phyloP scores from a whole-genome alignment of 148 eudicot species.

The Chenopodium suecicum region DNA sequence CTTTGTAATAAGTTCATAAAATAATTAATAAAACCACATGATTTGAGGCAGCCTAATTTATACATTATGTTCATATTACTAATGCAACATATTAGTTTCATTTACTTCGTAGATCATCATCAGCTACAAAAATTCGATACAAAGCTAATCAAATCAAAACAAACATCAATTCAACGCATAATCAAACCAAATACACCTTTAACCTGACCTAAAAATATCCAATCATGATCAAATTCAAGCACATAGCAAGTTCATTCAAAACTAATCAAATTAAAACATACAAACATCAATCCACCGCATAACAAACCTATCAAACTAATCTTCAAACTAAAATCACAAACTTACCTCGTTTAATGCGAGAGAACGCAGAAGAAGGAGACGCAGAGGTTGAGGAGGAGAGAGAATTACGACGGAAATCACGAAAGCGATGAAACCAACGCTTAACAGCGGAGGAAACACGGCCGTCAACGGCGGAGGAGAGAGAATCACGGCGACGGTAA shows the following conservation, averaged over 20 bases:
- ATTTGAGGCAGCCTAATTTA: not conserved
- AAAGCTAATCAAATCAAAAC: not conserved
- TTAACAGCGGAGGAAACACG: constrained; percentile 42
- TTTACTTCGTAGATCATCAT: not conserved
- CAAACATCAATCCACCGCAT: not conserved
- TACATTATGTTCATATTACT: not conserved
- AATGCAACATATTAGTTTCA: not conserved
- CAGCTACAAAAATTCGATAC: not conserved
- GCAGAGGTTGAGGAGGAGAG: constrained; percentile 44
- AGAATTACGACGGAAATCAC: constrained; percentile 51
- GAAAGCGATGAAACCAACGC: constrained; percentile 49
- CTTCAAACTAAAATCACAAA: not conserved
- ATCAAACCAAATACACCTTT: too few relatives aligned
- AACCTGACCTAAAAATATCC: too few relatives aligned
- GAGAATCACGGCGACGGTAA: constrained; percentile 36
- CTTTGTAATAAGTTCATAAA: not conserved
- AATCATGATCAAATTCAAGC: too few relatives aligned
- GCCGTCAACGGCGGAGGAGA: constrained; percentile 31
- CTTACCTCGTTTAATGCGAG: constrained; percentile 61
- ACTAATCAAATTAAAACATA: not conserved
- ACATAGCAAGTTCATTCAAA: not conserved
- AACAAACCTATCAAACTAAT: not conserved
- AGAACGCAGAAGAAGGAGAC: constrained; percentile 48
- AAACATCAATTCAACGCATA: not conserved
- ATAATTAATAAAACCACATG: not conserved